These are phyloP conservation scores for Euphrasia arctica DNA, from an alignment of 305 asterid genomes.

Conservation along the genomic window DNA sequence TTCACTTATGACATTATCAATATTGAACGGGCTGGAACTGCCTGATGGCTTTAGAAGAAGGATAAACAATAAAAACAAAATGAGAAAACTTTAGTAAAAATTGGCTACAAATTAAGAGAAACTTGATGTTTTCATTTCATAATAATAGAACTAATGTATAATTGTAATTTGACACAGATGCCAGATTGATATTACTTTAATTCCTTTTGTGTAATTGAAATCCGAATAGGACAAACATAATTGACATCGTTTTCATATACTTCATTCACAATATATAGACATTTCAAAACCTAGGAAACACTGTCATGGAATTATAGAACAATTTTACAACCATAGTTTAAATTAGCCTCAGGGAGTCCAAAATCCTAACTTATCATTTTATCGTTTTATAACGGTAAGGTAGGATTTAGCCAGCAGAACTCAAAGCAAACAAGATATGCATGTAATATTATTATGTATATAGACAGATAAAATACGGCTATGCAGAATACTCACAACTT, in stretches of 20 bases:
- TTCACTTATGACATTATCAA: constrained; percentile 59
- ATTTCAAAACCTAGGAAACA: background rate
- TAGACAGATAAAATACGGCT: constrained; percentile 9
- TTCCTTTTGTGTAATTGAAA: background rate
- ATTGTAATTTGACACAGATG: background rate
- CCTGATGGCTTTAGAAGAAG: constrained; percentile 46
- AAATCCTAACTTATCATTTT: background rate
- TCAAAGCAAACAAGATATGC: constrained; percentile 4
- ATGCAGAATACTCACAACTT: constrained; percentile 52
- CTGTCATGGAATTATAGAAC: constrained; percentile 16
- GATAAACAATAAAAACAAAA: background rate
- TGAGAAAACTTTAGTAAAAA: constrained; percentile 13
- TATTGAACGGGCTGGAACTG: constrained; percentile 43
- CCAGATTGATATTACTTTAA: background rate
- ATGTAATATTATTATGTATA: constrained; percentile 5
- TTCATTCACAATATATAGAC: constrained; percentile 9
- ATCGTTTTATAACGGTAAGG: background rate
- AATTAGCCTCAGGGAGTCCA: background rate
- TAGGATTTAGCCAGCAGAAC: constrained; percentile 14
- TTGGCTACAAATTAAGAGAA: constrained; percentile 17
- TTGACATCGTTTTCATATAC: constrained; percentile 4
- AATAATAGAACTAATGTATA: constrained; percentile 10
- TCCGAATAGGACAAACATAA: constrained; percentile 5
- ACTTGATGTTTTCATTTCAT: constrained; percentile 10
- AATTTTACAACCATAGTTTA: background rate